Evolutionary conservation across 805 yeast species (phyloP).

Genomic region (Kurtzmaniella fragi): DNA sequence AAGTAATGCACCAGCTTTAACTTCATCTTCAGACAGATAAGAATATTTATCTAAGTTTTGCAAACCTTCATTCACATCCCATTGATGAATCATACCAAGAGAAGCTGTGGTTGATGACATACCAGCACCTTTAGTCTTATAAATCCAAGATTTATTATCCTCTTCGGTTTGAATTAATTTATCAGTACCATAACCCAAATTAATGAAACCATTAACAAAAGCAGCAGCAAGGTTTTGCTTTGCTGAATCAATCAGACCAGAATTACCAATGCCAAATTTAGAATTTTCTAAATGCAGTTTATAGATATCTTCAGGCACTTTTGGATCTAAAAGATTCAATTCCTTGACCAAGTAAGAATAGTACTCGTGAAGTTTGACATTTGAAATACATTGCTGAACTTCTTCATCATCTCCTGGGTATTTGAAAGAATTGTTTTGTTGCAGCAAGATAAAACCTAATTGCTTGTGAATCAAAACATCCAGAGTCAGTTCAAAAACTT

Average conservation of each 20-base stretch:
- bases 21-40: conserved; percentile 78
- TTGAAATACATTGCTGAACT: conserved; percentile 82
- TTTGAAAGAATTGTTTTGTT: conserved; percentile 77
- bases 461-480: conserved; percentile 80
- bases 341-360: conserved; percentile 79
- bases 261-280: conserved; percentile 52
- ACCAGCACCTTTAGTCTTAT: conserved; percentile 86
- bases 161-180: conserved; percentile 70
- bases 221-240: conserved; percentile 92
- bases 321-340: conserved; percentile 82
- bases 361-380: conserved; percentile 71
- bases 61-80: conserved; percentile 88
- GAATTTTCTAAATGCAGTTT: conserved; percentile 81
- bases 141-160: conserved; percentile 77
- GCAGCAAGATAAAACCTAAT: conserved; percentile 82
- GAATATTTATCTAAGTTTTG: conserved; percentile 85
- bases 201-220: conserved; percentile 89
- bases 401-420: conserved; percentile 55
- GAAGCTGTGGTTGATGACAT: conserved; percentile 91
- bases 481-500: conserved; percentile 76
- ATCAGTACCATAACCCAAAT: conserved; percentile 87
- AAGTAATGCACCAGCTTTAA: conserved; percentile 93
- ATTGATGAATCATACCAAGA: conserved; percentile 81
- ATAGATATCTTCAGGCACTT: conserved; percentile 91
- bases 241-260: conserved; percentile 71